These are phyloP conservation scores for Ophiostoma fasciatum DNA, from an alignment of 2,329 filamentous ascomycete species.

Conservation along the genomic window DNA sequence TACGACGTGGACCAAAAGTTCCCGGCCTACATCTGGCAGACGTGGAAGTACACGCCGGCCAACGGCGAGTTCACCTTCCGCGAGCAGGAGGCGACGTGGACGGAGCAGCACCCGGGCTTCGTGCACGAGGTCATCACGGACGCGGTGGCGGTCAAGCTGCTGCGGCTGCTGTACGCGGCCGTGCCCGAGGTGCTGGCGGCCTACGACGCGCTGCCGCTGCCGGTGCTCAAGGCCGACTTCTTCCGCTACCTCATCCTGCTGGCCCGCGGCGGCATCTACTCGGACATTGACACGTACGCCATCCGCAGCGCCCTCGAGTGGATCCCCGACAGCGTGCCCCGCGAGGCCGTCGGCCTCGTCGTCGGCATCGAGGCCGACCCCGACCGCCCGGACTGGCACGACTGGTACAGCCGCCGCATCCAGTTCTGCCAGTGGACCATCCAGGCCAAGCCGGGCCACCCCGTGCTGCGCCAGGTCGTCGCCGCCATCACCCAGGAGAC, in stretches of 20 bases:
- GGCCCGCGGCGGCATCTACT: slow-evolving; percentile 55
- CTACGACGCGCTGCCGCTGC: slow-evolving; percentile 56
- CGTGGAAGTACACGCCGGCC: slow-evolving; percentile 79
- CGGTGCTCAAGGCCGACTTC: slow-evolving; percentile 66
- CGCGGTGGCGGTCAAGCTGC: slow-evolving; percentile 62
- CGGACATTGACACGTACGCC: slow-evolving; percentile 81
- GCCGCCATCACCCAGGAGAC: slow-evolving; percentile 73
- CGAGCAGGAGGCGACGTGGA: slow-evolving; percentile 79
- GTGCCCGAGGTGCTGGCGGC: slow-evolving; percentile 67
- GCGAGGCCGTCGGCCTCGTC: slow-evolving; percentile 67
- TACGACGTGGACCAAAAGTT: slow-evolving; percentile 84
- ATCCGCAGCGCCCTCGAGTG: slow-evolving; percentile 74
- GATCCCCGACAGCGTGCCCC: slow-evolving; percentile 67
- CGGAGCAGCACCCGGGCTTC: slow-evolving; percentile 72
- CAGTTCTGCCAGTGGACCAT: slow-evolving; percentile 99
- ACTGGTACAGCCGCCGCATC: slow-evolving; percentile 93
- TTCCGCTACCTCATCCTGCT: slow-evolving; percentile 58
- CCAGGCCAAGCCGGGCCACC: slow-evolving; percentile 87
- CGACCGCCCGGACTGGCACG: slow-evolving; percentile 76
- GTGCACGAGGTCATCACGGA: slow-evolving; percentile 97
- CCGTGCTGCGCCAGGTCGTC: slow-evolving; percentile 77
- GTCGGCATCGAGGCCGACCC: slow-evolving; percentile 95
- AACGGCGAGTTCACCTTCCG: slow-evolving; percentile 68
- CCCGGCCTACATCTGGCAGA: slow-evolving; percentile 98
- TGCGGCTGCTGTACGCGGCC: slow-evolving; percentile 75